phyloP scores from a whole-genome alignment of 805 yeast species.

The Clavispora santaluciae region DNA sequence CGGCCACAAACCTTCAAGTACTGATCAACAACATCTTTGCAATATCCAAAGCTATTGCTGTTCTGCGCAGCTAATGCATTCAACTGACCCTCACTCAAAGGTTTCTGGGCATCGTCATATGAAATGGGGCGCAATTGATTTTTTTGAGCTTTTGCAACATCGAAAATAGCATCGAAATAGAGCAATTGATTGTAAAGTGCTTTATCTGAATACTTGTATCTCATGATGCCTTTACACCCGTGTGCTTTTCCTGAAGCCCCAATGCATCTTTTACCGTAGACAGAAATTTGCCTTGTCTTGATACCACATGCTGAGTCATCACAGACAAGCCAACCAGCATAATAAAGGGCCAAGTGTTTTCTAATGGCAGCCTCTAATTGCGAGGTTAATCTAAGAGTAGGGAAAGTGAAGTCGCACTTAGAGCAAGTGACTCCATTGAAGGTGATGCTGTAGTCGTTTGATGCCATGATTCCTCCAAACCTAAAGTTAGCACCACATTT shows the following conservation, averaged over 20 bases:
- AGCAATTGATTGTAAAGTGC: conserved; percentile 81
- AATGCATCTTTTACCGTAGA: conserved; percentile 83
- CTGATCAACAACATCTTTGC: conserved; percentile 58
- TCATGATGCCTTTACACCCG: conserved; percentile 78
- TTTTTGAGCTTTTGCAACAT: conserved; percentile 69
- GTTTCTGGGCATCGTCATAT: conserved; percentile 19
- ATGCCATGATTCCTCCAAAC: conserved; percentile 71
- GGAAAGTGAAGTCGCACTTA: conserved; percentile 50
- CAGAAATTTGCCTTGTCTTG: conserved; percentile 79
- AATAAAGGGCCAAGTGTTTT: conserved; percentile 65
- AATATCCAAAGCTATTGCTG: conserved; percentile 50
- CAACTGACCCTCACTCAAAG: conserved; percentile 45
- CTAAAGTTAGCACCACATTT: conserved; percentile 55
- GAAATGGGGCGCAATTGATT: conserved; percentile 49
- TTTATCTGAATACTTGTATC: conserved; percentile 70
- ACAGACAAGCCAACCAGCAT: conserved; percentile 82
- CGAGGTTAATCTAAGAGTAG: conserved; percentile 52
- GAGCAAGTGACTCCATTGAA: conserved; percentile 69
- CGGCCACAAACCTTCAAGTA: conserved; percentile 82
- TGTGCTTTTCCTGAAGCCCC: conserved; percentile 56
- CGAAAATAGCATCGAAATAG: conserved; percentile 74
- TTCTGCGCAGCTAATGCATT: conserved; percentile 80
- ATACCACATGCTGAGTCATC: conserved; percentile 81
- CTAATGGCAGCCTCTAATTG: conserved; percentile 77
- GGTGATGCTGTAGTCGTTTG: conserved; percentile 55